These are phyloP conservation scores for Phialocephala sp. DNA, from an alignment of 2,329 filamentous ascomycete species.

Conservation along the genomic window DNA sequence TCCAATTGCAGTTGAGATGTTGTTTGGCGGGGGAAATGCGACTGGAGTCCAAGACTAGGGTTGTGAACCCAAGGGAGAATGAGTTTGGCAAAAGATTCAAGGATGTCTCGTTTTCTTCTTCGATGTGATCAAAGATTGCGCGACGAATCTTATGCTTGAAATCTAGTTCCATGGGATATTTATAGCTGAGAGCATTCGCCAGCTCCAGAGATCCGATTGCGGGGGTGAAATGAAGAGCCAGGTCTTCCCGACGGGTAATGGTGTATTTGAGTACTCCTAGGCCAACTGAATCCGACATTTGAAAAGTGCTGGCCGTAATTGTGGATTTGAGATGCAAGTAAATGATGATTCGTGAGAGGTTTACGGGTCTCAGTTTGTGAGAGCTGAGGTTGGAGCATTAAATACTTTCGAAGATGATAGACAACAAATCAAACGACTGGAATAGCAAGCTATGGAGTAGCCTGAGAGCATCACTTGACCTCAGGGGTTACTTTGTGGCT, in stretches of 20 bases:
- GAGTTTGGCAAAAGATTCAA: background rate
- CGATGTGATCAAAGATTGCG: background rate
- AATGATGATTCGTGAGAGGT: background rate
- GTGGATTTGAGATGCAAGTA: background rate
- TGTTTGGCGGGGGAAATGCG: background rate
- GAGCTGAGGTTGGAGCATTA: background rate
- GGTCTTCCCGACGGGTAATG: background rate
- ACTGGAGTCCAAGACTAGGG: background rate
- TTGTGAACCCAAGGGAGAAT: background rate
- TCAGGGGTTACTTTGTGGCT: background rate
- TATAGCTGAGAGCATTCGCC: conserved; percentile 10
- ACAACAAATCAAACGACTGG: background rate
- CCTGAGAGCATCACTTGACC: background rate
- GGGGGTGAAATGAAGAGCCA: conserved; percentile 1
- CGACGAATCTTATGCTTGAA: background rate
- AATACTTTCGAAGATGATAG: background rate
- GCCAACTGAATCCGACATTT: background rate
- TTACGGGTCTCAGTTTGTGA: too few species aligned
- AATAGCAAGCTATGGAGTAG: background rate
- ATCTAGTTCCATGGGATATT: background rate
- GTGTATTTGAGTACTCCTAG: background rate
- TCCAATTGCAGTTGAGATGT: background rate
- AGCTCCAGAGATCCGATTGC: conserved; percentile 12
- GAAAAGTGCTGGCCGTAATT: too few species aligned
- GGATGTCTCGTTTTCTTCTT: background rate